Conservation (phyloP, 768 basidiomycete genomes). For the Termitomyces sp. region DNA sequence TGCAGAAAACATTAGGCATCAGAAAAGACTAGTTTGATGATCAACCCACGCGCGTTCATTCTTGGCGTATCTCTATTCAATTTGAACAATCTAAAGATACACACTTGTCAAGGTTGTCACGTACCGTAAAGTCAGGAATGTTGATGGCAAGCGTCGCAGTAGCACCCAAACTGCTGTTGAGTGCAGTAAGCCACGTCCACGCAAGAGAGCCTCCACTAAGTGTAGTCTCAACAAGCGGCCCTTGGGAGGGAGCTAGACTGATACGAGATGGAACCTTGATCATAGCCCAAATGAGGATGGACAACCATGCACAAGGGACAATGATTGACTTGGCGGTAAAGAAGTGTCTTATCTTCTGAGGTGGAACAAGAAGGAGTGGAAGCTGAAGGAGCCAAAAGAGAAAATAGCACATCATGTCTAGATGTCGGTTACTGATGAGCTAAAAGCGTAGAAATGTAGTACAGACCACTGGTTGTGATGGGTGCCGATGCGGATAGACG, state of each 20-base stretch:
- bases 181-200: constrained; percentile 74
- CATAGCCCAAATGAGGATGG: constrained; percentile 79
- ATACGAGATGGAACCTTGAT: constrained; percentile 57
- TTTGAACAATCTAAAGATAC: background rate
- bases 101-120: constrained; percentile 1
- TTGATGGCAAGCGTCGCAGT: constrained; percentile 75
- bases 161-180: constrained; percentile 75
- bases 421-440: background rate
- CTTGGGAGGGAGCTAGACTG: constrained; percentile 53
- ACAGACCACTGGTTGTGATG: constrained; percentile 57
- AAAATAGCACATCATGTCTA: constrained; percentile 69
- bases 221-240: constrained; percentile 19
- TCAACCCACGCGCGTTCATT: constrained; percentile 51
- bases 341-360: constrained; percentile 71
- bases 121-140: constrained; percentile 77
- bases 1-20: constrained; percentile 16
- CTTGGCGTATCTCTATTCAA: constrained; percentile 63
- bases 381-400: constrained; percentile 77
- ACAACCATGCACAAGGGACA: constrained; percentile 61
- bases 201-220: constrained; percentile 49
- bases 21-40: background rate
- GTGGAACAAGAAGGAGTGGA: constrained; percentile 72
- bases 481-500: constrained; percentile 49
- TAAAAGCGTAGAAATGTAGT: background rate
- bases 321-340: constrained; percentile 68